Conservation (phyloP, 2,329 filamentous ascomycete genomes). For the Trichophaea hybrida region DNA sequence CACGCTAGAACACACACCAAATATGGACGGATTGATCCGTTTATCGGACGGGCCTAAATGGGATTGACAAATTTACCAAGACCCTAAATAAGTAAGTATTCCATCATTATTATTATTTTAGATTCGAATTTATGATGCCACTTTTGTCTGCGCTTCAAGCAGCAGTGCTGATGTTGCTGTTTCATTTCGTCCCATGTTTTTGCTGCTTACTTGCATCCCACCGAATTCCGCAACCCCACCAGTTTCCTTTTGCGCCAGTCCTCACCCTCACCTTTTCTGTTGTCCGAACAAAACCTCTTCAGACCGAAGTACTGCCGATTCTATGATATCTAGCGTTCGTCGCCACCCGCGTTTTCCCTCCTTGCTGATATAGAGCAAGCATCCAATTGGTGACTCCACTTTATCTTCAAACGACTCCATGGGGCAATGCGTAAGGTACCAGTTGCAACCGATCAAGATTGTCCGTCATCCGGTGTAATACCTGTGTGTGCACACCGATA, state of each 20-base stretch:
- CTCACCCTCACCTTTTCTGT: background rate
- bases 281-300: background rate
- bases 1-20: too few relatives aligned
- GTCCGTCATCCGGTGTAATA: too few relatives aligned
- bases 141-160: background rate
- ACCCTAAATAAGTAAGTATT: too few relatives aligned
- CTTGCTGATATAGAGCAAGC: background rate
- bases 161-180: background rate
- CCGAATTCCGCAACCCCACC: background rate
- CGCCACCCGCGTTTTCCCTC: background rate
- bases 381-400: background rate
- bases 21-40: too few relatives aligned
- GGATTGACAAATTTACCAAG: too few relatives aligned
- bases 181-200: background rate
- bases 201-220: background rate
- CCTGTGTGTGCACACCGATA: too few relatives aligned
- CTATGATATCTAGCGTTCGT: background rate
- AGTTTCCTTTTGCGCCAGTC: background rate
- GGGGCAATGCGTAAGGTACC: background rate
- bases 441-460: background rate
- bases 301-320: background rate
- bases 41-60: too few relatives aligned
- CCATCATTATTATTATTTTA: too few relatives aligned
- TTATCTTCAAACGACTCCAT: background rate
- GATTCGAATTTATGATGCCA: too few relatives aligned